Percentiles rank a stretch among this genome's conserved stretches.
phyloP scores from a whole-genome alignment of 2,329 filamentous ascomycete species.

The Diaporthe citri region DNA sequence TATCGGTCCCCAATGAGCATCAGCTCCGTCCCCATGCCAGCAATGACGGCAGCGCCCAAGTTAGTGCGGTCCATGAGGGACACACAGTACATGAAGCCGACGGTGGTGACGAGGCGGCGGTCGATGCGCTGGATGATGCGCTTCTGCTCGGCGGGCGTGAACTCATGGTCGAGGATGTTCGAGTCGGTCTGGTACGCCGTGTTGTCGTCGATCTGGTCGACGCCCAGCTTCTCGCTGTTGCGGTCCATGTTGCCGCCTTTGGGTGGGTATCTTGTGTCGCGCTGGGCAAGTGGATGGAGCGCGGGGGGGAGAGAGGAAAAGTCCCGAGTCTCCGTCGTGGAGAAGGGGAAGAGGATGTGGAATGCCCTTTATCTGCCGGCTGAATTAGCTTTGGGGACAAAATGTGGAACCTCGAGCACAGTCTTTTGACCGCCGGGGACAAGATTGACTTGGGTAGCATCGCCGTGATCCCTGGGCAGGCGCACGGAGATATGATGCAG shows the following conservation, averaged over 20 bases:
- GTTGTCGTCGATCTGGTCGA: constrained; percentile 32
- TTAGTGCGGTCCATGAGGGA: constrained; percentile 86
- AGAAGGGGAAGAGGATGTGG: background rate
- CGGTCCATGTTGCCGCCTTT: constrained; percentile 43
- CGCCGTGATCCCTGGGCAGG: background rate
- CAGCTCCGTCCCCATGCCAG: constrained; percentile 69
- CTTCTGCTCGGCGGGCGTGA: constrained; percentile 72
- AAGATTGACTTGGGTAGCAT: constrained; percentile 5
- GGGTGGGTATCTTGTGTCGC: background rate
- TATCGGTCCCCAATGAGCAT: constrained; percentile 60
- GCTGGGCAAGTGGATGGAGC: background rate
- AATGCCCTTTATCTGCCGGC: constrained; percentile 14
- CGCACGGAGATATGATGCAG: background rate
- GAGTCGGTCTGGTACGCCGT: constrained; percentile 44
- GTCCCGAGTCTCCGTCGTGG: background rate
- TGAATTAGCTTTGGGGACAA: constrained; percentile 15
- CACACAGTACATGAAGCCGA: constrained; percentile 78
- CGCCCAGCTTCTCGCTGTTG: constrained; percentile 45
- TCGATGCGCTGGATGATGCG: constrained; percentile 79
- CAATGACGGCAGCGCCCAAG: constrained; percentile 78
- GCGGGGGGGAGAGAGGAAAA: background rate
- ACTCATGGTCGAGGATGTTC: constrained; percentile 54
- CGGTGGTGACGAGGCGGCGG: constrained; percentile 70
- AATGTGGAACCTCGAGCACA: background rate
- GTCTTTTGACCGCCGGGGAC: constrained; percentile 8